Percentiles rank a stretch among this genome's conserved stretches.
phyloP scores from a whole-genome alignment of 2,329 filamentous ascomycete genomes.

The Penicillium sp. region DNA sequence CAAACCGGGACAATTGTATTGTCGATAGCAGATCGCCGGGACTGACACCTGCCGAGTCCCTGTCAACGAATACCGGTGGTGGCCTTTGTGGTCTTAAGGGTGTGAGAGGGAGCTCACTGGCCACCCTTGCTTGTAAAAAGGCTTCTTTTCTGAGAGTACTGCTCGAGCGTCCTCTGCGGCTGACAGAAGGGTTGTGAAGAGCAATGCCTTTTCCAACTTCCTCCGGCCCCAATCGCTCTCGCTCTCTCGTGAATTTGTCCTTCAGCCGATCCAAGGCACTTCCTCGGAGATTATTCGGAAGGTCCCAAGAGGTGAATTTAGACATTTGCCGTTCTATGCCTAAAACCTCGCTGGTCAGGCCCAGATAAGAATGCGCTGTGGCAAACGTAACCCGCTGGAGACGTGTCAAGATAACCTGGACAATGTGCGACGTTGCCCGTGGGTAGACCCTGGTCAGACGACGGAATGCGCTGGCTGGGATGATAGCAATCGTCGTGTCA shows the following conservation, averaged over 20 bases:
- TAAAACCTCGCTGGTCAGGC: conserved; percentile 84
- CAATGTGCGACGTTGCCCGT: conserved; percentile 93
- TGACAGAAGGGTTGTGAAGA: conserved; percentile 73
- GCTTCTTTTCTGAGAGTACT: conserved; percentile 77
- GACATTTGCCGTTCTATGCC: conserved; percentile 93
- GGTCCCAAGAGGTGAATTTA: conserved; percentile 83
- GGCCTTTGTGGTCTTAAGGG: conserved; percentile 16
- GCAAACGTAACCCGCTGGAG: conserved; percentile 92
- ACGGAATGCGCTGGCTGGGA: conserved; percentile 92
- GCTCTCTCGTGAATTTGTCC: conserved; percentile 84
- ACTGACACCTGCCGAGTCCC: conserved; percentile 52
- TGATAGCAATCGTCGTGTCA: conserved; percentile 97
- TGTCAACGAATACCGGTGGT: conserved; percentile 27
- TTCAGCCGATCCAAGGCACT: conserved; percentile 80
- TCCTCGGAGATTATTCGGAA: conserved; percentile 86
- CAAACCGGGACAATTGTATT: conserved; percentile 65
- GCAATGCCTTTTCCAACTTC: conserved; percentile 91
- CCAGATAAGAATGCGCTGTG: conserved; percentile 91
- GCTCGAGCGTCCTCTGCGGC: conserved; percentile 68
- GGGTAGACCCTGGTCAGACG: conserved; percentile 91
- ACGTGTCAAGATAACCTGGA: conserved; percentile 92
- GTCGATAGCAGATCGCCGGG: conserved; percentile 80
- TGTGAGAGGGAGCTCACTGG: conserved; percentile 40
- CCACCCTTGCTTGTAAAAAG: conserved; percentile 63
- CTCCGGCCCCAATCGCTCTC: conserved; percentile 75